Conservation (phyloP, 1,284 basidiomycete species). For the Boletellus sp. region DNA sequence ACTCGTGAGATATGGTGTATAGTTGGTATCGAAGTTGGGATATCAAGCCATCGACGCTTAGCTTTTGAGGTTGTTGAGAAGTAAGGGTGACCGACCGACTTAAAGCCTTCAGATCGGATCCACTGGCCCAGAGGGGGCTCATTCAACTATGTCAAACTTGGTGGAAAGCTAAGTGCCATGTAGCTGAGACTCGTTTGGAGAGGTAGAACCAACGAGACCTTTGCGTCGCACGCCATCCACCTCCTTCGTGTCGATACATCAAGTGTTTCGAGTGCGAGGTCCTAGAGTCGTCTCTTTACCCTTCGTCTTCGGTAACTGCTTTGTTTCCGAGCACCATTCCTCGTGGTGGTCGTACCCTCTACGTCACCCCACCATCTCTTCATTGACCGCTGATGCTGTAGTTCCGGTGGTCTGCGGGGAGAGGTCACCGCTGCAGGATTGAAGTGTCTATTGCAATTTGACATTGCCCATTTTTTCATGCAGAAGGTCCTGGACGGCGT, state of each 20-base stretch:
- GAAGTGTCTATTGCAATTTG: slow-evolving; percentile 24
- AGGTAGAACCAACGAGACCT: slow-evolving; percentile 22
- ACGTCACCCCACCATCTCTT: neutral
- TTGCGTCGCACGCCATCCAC: too few species aligned
- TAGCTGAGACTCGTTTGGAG: slow-evolving; percentile 7
- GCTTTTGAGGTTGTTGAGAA: too few species aligned
- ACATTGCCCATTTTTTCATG: slow-evolving; percentile 12
- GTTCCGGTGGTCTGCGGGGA: slow-evolving; percentile 25
- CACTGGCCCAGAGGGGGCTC: too few species aligned
- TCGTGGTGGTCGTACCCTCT: neutral
- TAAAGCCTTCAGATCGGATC: too few species aligned
- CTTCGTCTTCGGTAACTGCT: neutral
- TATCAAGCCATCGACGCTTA: too few species aligned
- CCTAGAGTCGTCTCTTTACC: neutral
- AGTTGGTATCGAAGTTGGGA: too few species aligned
- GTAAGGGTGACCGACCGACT: too few species aligned
- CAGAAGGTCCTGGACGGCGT: slow-evolving; percentile 10
- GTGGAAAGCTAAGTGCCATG: too few species aligned
- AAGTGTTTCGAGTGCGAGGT: slow-evolving; percentile 12
- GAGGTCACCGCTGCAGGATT: slow-evolving; percentile 18
- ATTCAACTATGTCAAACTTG: too few species aligned
- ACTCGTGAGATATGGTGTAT: neutral
- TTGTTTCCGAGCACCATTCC: slow-evolving; percentile 11
- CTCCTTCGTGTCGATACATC: too few species aligned
- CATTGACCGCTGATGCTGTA: slow-evolving; percentile 13